Base-by-base conservation (phyloP, 2,329 filamentous ascomycete species). In the Rutstroemia sp. region DNA sequence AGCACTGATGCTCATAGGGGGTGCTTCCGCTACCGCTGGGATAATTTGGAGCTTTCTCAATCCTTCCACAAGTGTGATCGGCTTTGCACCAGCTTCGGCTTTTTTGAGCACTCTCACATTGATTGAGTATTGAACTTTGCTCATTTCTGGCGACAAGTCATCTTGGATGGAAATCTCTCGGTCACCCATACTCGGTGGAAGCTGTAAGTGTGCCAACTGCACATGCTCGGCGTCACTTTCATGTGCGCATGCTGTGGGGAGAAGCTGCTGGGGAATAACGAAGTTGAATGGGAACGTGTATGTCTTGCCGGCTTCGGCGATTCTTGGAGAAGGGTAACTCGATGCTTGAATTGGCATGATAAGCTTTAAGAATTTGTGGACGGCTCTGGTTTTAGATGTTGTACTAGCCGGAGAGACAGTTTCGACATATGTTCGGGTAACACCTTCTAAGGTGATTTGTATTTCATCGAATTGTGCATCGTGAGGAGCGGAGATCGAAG, bases 231-330 rank as follows among this genome's bases (percentile, higher is more conserved):
- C 23, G n/a, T 47, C 48, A 21, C 55, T 51, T 1, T 50, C 47
- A 48, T 70, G 68, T 3, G 56, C 50, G 52, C 68, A 70, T 14
- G 64, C 61, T 44, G 59, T 58, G 2, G 67, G 68, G 27, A 70
- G 64, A 8, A 70, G 61, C 19, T 63, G 66, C 14, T 65, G 59
- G 1, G 68, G 68, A 44, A 70, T 59, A 10, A 67, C 68, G 54
- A 70, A 70, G 57, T 69, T 65, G 61, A 66, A 69, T 2, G 65
- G 61, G 23, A 69, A 68, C 5, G 50, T 63, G 44, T 68, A 67
- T 10, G 63, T 69, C 19, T 58, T 59, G 5, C 67, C 67, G 19
- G 65, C 64, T 52, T 67, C 66, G 17, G 63, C 64, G 36, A 69
- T 58, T 54, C 65, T 57, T 48, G 62, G 63, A 46, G 63, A 63